Base-by-base conservation (phyloP, 345 rosid species). In the Viola odorata region DNA sequence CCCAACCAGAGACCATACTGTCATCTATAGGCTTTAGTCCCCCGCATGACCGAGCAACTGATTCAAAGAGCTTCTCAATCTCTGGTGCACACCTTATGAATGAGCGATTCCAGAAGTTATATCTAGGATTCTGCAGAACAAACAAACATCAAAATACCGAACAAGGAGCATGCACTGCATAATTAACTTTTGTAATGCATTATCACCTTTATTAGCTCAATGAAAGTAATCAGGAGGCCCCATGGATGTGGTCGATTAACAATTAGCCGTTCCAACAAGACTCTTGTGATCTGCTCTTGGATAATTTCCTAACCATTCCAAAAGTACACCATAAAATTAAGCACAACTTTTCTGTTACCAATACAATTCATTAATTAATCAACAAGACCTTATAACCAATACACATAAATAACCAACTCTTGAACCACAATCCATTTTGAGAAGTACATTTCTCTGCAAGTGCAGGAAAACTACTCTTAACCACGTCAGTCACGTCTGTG, bases 181-280 rank as follows among this genome's bases (percentile, higher is more conserved):
- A 6, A 56, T 55, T 14, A 44, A 11, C 7, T 6, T 11, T 23
- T 23, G 32, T 3, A 7, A 13, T n/a, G 37, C 3, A 14, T 16
- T 0, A 17, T 69, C 44, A 85, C 96, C 96, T 85, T 95, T 71
- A 95, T 95, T 57, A 95, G 94, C 81, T 95, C 98, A 8, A 95
- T 95, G 82, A 95, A 95, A 11, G 99, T 87, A 58, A 95, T 95
- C 58, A 95, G 91, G 50, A 95, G 96, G 40, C 99, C 99, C 99
- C 99, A 95, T 0, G 99, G 99, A 71, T 95, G 99, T 16, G 99
- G 99, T 57, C 91, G 74, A 58, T 85, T 91, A 36, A 91, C 99
- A 40, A 91, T 88, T 6, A 95, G 87, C 45, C 99, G 92, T 79
- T 95, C 99, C 73, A 95, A 79, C 69, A 95, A 60, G 8, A 95